Evolutionary conservation across 2,329 filamentous ascomycete genomes (phyloP), one percentile per base, ranked within the genome.

Genomic region (Penicillium hesseltinei): DNA sequence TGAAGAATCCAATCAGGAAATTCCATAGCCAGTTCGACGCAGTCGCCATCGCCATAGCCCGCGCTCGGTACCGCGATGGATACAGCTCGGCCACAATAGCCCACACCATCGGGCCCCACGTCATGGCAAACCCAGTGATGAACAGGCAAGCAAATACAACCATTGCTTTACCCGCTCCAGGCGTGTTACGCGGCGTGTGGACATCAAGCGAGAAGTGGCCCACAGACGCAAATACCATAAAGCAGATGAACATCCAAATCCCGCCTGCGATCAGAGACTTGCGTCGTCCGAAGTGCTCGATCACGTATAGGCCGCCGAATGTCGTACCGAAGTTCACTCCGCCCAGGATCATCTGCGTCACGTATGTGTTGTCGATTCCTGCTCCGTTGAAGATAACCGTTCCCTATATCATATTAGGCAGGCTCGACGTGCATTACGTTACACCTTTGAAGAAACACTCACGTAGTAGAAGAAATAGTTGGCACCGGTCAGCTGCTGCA

Each of bases 1-100:
- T 91, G 78, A 91, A 91, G 78, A 92, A 92, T 0, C 84, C 82
- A 59, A 89, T 79, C 66, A 88, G 73, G 72, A 91, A 91, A 70
- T 90, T 88, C 85, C 86, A 89, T 15, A 73, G 58, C 89, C 89
- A 92, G 75, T 92, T 92, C 13, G 88, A 85, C 0, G 88, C 84
- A 3, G 88, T 91, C 17, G 88, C 88, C 27, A 92, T 77, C 1
- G 88, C 89, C 82, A 91, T 90, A 46, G 86, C 86, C 71, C 90
- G 89, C 52, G 89, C 88, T 67, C 89, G 84, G 58, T 76, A 77
- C 35, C 75, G 71, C 5, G 69, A 71, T 7, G 76, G 76, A 59
- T 75, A 78, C 9, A 78, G 54, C 55, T 78, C 76, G 3, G 74
- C 72, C 25, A 75, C 74, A 36, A 81, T 77, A 0, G 78, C 73